Percentiles rank a stretch among this genome's conserved stretches.
phyloP scores from a whole-genome alignment of 352 stramenopile genomes.

The Aphanomyces astaci region DNA sequence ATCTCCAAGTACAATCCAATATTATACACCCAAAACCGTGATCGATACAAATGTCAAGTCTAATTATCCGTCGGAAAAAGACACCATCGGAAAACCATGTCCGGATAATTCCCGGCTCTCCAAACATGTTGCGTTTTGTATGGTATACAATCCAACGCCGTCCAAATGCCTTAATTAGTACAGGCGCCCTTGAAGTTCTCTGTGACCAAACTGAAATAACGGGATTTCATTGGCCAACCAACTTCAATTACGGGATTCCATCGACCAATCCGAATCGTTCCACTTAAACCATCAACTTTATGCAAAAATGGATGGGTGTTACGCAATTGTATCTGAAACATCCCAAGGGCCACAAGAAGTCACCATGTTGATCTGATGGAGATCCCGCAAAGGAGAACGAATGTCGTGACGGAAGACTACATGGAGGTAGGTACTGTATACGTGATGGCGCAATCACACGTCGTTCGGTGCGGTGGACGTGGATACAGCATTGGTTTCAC shows the following conservation, averaged over 20 bases:
- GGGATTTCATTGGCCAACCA: not conserved
- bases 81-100: not conserved
- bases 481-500: not conserved
- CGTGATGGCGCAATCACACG: not conserved
- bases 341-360: not conserved
- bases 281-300: not conserved
- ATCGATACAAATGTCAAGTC: not conserved
- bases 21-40: not conserved
- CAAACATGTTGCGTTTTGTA: slow-evolving; percentile 6
- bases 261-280: not conserved
- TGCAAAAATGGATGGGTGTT: not conserved
- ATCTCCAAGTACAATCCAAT: not conserved
- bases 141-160: not conserved
- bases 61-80: not conserved
- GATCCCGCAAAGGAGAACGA: not conserved
- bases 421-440: no score
- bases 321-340: not conserved
- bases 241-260: not conserved
- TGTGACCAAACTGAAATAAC: not conserved
- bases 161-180: not conserved
- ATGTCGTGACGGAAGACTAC: not conserved
- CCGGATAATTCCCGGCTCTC: not conserved
- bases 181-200: not conserved
- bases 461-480: not conserved
- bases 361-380: not conserved